Evolutionary conservation across 805 yeast species (phyloP), one percentile per base, ranked within the genome.

Genomic region (Zygoascus biomembranicola): DNA sequence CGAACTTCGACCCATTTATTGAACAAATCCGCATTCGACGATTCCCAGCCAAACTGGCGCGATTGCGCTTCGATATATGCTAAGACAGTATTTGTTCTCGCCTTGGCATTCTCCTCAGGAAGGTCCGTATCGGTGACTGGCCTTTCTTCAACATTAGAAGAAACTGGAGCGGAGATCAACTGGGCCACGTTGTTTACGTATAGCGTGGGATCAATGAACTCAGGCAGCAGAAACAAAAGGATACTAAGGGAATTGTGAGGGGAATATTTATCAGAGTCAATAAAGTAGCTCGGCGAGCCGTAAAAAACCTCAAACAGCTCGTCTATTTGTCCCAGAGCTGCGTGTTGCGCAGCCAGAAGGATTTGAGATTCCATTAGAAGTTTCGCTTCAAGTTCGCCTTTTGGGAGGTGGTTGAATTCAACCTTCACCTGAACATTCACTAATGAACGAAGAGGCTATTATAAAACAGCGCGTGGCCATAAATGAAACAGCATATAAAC

Each of bases 191-290:
- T 42, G 28, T 28, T 47, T 26, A 47, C 23, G 55, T 61, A 61
- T n/a, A 48, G 2, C 5, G 43, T 47, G 14, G 66, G 64, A 13
- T 61, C 56, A 10, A 55, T 51, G 0, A 69, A 58, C 39, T 62
- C 71, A 2, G 73, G 73, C 43, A 62, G 47, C 37, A 67, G 58
- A 23, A 60, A 55, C 32, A 69, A 52, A 8, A 61, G 43, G 23
- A 69, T 52, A 2, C 66, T 53, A 53, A 61, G 60, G 5, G 70
- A 71, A 20, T 65, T 62, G 6, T 53, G 48, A 1, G 67, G 56
- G 13, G 59, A 60, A 32, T 49, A 57, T 9, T 60, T 55, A 8
- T 53, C 52, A 8, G 37, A 51, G 11, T 43, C 18, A 2, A 59
- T 26, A 45, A 56, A 59, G 16, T 28, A 44, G 10, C 54, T 58